These are phyloP conservation scores for Cutaneotrichosporon mucoides DNA, from an alignment of 1,284 basidiomycete species.

Conservation along the genomic window DNA sequence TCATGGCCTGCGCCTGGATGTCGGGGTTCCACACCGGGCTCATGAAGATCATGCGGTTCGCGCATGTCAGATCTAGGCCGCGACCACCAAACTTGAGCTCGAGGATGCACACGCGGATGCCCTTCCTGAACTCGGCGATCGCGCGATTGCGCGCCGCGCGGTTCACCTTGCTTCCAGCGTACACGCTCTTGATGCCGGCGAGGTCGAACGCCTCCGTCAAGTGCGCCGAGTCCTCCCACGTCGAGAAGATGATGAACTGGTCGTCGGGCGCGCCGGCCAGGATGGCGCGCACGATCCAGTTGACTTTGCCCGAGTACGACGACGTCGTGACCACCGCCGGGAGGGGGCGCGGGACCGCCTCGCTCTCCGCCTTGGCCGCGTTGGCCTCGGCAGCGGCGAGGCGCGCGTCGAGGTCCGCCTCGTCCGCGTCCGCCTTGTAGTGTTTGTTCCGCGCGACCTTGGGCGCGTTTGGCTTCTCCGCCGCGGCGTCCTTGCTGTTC, in stretches of 20 bases:
- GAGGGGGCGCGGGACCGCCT: conserved; percentile 19
- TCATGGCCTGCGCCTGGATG: conserved; percentile 80
- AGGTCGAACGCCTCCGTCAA: conserved; percentile 67
- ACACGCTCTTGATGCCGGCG: conserved; percentile 39
- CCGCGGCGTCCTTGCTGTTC: conserved; percentile 11
- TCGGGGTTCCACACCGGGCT: conserved; percentile 83
- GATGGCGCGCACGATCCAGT: conserved; percentile 46
- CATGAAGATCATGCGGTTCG: conserved; percentile 78
- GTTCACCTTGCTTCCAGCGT: conserved; percentile 8
- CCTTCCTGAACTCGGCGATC: conserved; percentile 25
- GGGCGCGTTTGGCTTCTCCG: conserved; percentile 12
- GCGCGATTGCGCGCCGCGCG: conserved; percentile 11
- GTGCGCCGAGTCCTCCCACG: conserved; percentile 64
- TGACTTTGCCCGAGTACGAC: conserved; percentile 33
- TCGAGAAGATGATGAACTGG: conserved; percentile 75
- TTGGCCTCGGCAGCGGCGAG: conserved; percentile 29
- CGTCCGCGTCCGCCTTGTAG: conserved; percentile 15
- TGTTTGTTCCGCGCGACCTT: conserved; percentile 14
- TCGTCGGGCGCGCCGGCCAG: conserved; percentile 51
- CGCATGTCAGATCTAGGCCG: conserved; percentile 71
- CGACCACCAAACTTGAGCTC: conserved; percentile 58
- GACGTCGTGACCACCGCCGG: conserved; percentile 16
- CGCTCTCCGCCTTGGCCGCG: conserved; percentile 9
- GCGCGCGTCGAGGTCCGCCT: conserved; percentile 12
- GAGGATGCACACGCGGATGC: conserved; percentile 44